Conservation (phyloP, 2,329 filamentous ascomycete species). For the Aureobasidium pullulans region DNA sequence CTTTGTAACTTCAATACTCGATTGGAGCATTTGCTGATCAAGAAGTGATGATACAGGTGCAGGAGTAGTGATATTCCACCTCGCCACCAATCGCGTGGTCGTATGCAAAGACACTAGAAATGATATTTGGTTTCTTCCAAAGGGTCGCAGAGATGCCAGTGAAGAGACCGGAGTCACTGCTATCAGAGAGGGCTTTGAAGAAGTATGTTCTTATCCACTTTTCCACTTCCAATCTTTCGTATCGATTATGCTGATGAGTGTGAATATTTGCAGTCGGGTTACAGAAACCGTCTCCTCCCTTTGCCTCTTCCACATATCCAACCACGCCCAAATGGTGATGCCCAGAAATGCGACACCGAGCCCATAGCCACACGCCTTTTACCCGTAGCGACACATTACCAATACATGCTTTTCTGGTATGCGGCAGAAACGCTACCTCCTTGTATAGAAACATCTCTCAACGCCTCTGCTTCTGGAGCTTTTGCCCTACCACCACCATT, state of each 20-base stretch:
- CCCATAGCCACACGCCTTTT: constrained; percentile 41
- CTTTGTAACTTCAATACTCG: constrained; percentile 5
- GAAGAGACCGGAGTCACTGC: constrained; percentile 38
- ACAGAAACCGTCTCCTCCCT: constrained; percentile 42
- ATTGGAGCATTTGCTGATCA: background rate
- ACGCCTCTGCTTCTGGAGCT: background rate
- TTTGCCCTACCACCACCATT: constrained; percentile 34
- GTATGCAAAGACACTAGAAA: constrained; percentile 38
- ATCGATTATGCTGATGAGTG: no score
- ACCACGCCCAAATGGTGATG: constrained; percentile 28
- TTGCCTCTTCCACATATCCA: constrained; percentile 38
- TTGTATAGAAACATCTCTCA: constrained; percentile 17
- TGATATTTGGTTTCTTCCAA: constrained; percentile 42
- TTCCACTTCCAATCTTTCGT: background rate
- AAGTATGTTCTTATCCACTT: constrained; percentile 26
- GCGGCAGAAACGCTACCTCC: constrained; percentile 40
- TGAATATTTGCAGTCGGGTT: constrained; percentile 32
- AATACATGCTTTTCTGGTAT: constrained; percentile 42
- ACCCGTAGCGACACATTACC: constrained; percentile 28
- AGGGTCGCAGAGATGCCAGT: constrained; percentile 40
- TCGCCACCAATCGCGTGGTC: constrained; percentile 39
- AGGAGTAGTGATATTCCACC: constrained; percentile 45
- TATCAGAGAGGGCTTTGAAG: constrained; percentile 44
- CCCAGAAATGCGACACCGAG: constrained; percentile 31
- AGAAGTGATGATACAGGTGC: constrained; percentile 24